Base-by-base conservation (phyloP, 176 grass and related monocot genomes). In the Ensete glaucum region DNA sequence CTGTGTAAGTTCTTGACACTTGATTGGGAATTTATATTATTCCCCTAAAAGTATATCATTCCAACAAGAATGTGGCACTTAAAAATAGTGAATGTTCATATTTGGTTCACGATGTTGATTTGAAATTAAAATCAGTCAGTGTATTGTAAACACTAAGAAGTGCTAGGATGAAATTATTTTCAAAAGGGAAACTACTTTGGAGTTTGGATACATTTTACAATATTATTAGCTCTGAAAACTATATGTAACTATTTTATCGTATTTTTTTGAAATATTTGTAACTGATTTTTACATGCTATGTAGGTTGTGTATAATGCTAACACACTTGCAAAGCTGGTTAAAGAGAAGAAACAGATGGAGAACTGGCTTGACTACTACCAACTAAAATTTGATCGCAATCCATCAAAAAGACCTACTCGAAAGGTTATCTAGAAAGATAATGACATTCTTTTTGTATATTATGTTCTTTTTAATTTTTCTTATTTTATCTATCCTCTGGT, bases 331-430 rank as follows among this genome's bases (percentile, higher is more conserved):
- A 86, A 99, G 79, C 72, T 99, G 75, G 96, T 99, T 14, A 81
- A 91, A 80, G 75, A 99, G 87, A 99, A 99, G 83, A 86, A 87
- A 72, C 84, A 89, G 9, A 82, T 89, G 82, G 85, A 84, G 86
- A 99, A 95, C 50, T 99, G 96, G 96, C 88, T 87, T 24, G 96
- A 99, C 74, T 99, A 82, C 73, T 95, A 92, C 83, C 86, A 84
- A 77, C 72, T 99, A 55, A 99, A 86, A 81, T 99, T 84, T 77
- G 91, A 99, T 79, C 83, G 96, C 72, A 89, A 95, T 80, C 52
- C 86, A 76, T 83, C 81, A 74, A 76, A 80, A 72, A 86, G 89
- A 54, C 96, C 96, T 67, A 95, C 74, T 79, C 76, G 83, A 25
- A 99, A 99, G 96, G 96, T 99, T 81, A 72, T 52, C 75, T 53